These are phyloP conservation scores for Solanum dulcamara DNA, from an alignment of 257 asterid species.

Conservation along the genomic window DNA sequence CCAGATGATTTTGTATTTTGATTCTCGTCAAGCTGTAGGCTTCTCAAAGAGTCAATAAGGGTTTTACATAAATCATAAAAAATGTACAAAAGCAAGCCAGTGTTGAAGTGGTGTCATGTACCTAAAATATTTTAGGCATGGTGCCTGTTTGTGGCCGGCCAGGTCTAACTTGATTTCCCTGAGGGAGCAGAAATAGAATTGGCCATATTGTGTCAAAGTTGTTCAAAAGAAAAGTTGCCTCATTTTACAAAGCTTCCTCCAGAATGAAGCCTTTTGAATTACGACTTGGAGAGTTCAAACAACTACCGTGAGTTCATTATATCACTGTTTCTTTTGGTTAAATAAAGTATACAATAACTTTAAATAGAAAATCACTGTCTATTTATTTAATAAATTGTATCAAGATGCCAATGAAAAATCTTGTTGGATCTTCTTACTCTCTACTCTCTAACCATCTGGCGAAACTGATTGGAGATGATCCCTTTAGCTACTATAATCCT, in stretches of 20 bases:
- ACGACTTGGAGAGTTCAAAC: background rate
- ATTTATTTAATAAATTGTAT: background rate
- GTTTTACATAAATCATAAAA: background rate
- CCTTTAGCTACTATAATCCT: background rate
- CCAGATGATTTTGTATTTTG: background rate
- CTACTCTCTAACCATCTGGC: background rate
- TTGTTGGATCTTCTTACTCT: background rate
- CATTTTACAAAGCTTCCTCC: background rate
- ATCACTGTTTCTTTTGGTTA: background rate
- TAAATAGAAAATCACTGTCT: background rate
- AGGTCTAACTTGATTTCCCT: background rate
- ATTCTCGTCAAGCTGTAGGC: background rate
- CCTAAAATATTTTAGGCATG: background rate
- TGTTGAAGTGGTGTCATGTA: background rate
- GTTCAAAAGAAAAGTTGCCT: background rate
- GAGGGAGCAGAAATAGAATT: background rate
- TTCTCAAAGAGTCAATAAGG: background rate
- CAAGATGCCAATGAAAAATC: background rate
- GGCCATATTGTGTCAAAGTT: background rate
- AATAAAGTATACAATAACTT: background rate
- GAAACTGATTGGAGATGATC: background rate
- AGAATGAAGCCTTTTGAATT: background rate
- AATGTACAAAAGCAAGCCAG: background rate
- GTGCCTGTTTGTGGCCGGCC: background rate
- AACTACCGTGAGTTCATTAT: background rate